Evolutionary conservation across 1,284 basidiomycete genomes (phyloP), one percentile per base, ranked within the genome.

Genomic region (Cryptococcus hybrid): DNA sequence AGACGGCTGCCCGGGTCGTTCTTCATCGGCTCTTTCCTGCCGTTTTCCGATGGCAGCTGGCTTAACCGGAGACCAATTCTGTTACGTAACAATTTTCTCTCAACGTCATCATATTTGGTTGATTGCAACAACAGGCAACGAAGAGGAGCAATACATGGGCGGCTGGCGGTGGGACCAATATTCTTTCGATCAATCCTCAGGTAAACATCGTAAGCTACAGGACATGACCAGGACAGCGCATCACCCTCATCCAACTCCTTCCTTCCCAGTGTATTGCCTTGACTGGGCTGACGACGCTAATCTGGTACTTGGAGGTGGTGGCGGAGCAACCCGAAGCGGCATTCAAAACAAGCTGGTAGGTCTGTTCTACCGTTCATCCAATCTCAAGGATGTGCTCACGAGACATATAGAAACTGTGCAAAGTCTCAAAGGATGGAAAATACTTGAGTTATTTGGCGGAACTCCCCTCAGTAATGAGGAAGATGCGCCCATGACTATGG

Each of bases 401-500:
- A 38, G 8, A 37, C 8, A 11, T 18, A 11, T 37, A 65, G 63
- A 65, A 65, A 65, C 52, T 92, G n/a, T 90, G 88, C 70, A 82
- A 83, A 51, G 82, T 92, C 38, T 82, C 81, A 11, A 78, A 82
- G 37, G 72, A 76, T 48, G 83, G 86, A 43, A 81, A 83, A 59
- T 80, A 79, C 18, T 75, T 95, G 18, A 80, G 84, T 47, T 79
- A 86, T 2, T 67, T 86, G 9, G 77, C 84, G 61, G 90, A 95
- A 74, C 80, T 86, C 48, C 84, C 65, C 82, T 97, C 8, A 86
- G 85, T 56, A 84, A 79, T 51, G 88, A 86, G 38, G 92, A 93
- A 72, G 93, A 97, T 76, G 89, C 88, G 7, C 92, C 93, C 9
- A 96, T 93, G 90, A 94, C 92, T 70, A 88, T 96, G 82, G 87